Percentiles rank a stretch among this genome's conserved stretches.
Evolutionary conservation across 2,329 filamentous ascomycete species (phyloP).

Genomic region (Microcyclospora tardicrescens): DNA sequence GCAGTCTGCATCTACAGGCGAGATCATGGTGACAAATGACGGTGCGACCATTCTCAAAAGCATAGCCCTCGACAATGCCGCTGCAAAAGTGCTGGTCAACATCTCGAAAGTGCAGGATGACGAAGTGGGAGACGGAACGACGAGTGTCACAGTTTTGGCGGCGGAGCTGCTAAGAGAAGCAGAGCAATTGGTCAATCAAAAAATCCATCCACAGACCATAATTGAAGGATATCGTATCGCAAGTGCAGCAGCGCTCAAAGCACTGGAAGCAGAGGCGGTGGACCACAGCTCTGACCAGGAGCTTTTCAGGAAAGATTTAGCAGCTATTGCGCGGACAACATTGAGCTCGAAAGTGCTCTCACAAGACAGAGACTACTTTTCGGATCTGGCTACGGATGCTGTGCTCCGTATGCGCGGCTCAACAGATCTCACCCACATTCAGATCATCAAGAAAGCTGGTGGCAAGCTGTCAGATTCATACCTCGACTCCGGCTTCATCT

Average conservation of each 20-base stretch:
- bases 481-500: constrained; percentile 92
- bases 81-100: constrained; percentile 95
- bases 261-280: constrained; percentile 70
- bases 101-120: constrained; percentile 99
- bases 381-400: constrained; percentile 78
- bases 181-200: constrained; percentile 93
- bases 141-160: constrained; percentile 89
- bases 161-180: constrained; percentile 92
- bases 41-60: constrained; percentile 97
- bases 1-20: constrained; percentile 61
- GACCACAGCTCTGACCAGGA: constrained; percentile 76
- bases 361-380: constrained; percentile 87
- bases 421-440: constrained; percentile 90
- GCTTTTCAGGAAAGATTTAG: constrained; percentile 77
- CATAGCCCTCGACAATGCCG: constrained; percentile 95
- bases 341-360: constrained; percentile 93
- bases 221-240: constrained; percentile 99
- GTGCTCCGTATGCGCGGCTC: constrained; percentile 81
- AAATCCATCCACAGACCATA: constrained; percentile 98
- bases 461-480: constrained; percentile 97
- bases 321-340: constrained; percentile 85
- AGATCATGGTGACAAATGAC: constrained; percentile 98
- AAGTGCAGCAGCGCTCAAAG: constrained; percentile 71
- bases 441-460: constrained; percentile 98
- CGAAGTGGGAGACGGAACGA: constrained; percentile 95